Evolutionary conservation across 179 eudicot genomes (phyloP).

Genomic region (Silene vulgaris): DNA sequence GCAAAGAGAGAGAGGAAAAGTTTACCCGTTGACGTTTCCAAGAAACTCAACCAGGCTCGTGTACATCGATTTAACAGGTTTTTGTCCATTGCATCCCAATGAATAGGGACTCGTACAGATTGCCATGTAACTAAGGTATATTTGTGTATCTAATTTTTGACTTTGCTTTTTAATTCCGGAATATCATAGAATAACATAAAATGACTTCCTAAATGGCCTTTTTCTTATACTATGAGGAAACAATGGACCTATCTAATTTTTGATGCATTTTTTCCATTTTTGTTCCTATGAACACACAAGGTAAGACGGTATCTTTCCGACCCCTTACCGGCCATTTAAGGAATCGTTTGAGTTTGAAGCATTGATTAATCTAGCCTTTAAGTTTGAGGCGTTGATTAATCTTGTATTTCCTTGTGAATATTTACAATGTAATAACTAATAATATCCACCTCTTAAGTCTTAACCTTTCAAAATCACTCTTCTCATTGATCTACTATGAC

Average conservation of each 20-base stretch:
- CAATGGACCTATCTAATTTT: too few species aligned
- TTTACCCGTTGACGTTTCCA: slow-evolving; percentile 26
- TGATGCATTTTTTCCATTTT: too few species aligned
- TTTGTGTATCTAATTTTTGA: neutral
- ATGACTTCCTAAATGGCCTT: neutral
- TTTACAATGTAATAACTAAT: too few species aligned
- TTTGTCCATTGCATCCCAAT: slow-evolving; percentile 33
- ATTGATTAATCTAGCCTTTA: too few species aligned
- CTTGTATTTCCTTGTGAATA: too few species aligned
- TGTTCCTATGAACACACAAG: too few species aligned
- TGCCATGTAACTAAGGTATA: slow-evolving; percentile 24
- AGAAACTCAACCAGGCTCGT: slow-evolving; percentile 32
- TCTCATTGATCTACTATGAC: neutral
- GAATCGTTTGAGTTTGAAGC: too few species aligned
- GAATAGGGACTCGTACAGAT: slow-evolving; percentile 10
- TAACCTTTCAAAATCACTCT: neutral
- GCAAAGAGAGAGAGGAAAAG: slow-evolving; percentile 36
- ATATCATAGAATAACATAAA: neutral
- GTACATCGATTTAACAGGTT: slow-evolving; percentile 49
- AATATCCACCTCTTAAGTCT: too few species aligned
- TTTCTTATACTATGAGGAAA: neutral
- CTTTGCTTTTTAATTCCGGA: too few species aligned
- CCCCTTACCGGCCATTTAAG: too few species aligned
- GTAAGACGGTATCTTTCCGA: too few species aligned
- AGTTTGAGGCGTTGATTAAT: too few species aligned